A percentile compares a stretch with the other conserved stretches of the same genome.
Evolutionary conservation across 225 moss, liverwort and hornwort genomes (phyloP).

Genomic region (Thuidium tamariscinum): DNA sequence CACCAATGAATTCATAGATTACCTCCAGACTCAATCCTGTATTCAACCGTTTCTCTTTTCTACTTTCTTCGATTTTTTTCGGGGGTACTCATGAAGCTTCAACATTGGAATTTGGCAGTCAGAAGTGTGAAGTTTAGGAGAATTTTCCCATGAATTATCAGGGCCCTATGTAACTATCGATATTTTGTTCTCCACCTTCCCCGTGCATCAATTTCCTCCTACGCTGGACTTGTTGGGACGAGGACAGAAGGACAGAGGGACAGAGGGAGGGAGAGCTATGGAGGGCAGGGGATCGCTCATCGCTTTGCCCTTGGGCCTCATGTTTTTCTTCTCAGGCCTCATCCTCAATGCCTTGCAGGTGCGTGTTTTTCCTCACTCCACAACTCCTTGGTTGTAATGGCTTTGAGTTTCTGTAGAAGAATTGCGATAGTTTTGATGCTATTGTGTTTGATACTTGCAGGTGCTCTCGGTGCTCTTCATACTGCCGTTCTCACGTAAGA

Average conservation of each 20-base stretch:
- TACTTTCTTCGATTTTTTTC: background rate
- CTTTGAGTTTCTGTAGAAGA: background rate
- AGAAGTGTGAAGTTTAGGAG: background rate
- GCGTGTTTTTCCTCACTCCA: background rate
- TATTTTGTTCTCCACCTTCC: background rate
- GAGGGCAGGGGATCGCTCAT: constrained; percentile 31
- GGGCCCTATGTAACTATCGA: background rate
- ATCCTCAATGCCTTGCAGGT: constrained; percentile 79
- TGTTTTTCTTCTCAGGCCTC: constrained; percentile 91
- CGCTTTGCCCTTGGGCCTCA: constrained; percentile 65
- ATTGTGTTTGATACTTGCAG: constrained; percentile 16
- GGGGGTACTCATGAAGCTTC: background rate
- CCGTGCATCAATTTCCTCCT: background rate
- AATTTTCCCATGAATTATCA: background rate
- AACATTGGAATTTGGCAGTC: background rate
- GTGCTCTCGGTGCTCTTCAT: constrained; percentile 50
- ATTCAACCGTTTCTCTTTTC: background rate
- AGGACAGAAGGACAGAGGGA: background rate
- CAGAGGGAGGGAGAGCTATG: background rate
- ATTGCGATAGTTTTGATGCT: background rate
- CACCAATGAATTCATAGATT: background rate
- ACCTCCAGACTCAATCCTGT: background rate
- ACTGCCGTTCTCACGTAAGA: constrained; percentile 62
- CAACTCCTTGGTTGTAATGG: background rate
- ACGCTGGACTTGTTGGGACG: background rate